Conservation (phyloP, 495 filamentous ascomycete species). For the Copromyces sp. region DNA sequence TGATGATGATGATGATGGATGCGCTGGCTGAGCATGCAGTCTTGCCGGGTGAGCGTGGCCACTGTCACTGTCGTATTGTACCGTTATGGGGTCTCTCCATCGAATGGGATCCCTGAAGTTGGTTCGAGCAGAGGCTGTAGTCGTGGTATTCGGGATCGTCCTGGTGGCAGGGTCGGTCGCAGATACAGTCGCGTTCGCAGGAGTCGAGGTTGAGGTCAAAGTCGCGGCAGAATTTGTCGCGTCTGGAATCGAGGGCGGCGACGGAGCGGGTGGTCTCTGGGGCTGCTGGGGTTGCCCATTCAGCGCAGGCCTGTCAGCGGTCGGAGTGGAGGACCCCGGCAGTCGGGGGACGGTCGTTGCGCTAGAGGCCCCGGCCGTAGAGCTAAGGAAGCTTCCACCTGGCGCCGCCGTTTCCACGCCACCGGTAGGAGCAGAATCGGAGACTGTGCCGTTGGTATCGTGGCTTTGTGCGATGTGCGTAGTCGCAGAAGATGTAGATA, state of each 20-base stretch:
- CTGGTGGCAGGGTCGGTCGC: background rate
- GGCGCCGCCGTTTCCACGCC: background rate
- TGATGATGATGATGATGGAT: background rate
- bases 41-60: slow-evolving; percentile 13
- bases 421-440: background rate
- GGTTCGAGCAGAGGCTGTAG: background rate
- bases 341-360: background rate
- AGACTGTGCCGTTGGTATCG: background rate
- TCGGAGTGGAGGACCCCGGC: background rate
- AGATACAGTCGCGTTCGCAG: background rate
- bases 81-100: slow-evolving; percentile 14
- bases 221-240: background rate
- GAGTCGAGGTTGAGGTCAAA: background rate
- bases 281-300: background rate
- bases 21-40: background rate
- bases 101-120: slow-evolving; percentile 4
- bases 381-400: background rate
- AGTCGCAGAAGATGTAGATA: background rate
- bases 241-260: background rate
- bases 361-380: background rate
- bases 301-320: background rate
- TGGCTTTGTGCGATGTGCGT: background rate
- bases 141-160: background rate
- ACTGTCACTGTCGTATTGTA: slow-evolving; percentile 10
- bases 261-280: background rate